Evolutionary conservation across 805 yeast species (phyloP), one percentile per base, ranked within the genome.

Genomic region (Nakazawaea holstii): DNA sequence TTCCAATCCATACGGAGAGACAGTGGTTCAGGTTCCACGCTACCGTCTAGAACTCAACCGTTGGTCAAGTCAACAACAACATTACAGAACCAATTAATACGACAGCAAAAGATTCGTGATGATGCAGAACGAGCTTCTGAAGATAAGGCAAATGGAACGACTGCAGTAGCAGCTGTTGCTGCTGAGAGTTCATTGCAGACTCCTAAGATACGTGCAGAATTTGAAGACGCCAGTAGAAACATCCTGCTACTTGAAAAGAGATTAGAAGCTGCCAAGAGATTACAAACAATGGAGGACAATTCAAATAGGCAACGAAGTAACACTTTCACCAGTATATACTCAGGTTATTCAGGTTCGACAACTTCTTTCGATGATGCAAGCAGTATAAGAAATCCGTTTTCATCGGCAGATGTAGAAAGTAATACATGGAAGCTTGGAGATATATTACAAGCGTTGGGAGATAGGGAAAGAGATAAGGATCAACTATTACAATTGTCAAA

Each of bases 341-440:
- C 58, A 1, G 55, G 45, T 6, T 35, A 48, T 5, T 52, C 58
- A 1, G 55, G 39, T 13, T 42, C 45, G 3, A 42, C 39, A 5
- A 35, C 45, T 6, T 42, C 45, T 5, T n/a, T 42, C 31, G 42
- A 41, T 13, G 46, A 47, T 33, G 11, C 38, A 29, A 45, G 33
- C 33, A 45, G 39, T 13, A 17, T 35, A 8, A 11, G 13, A 14
- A 32, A 28, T 24, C 26, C 14, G 5, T 28, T 31, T 20, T 10
- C 11, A 9, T 26, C 45, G 10, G 44, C 27, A 11, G 51, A 32
- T 26, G 14, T 8, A 2, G 60, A 53, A 29, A 72, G 77, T 50
- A 77, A 80, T 9, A 75, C 90, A 0, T 84, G 86, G 84, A 64
- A 73, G 2, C 65, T 85, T 20, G 79, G 84, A 20, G 89, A 82